Evolutionary conservation across 148 eudicot species (phyloP), one percentile per base, ranked within the genome.

Genomic region (Dianthus caryophyllus): DNA sequence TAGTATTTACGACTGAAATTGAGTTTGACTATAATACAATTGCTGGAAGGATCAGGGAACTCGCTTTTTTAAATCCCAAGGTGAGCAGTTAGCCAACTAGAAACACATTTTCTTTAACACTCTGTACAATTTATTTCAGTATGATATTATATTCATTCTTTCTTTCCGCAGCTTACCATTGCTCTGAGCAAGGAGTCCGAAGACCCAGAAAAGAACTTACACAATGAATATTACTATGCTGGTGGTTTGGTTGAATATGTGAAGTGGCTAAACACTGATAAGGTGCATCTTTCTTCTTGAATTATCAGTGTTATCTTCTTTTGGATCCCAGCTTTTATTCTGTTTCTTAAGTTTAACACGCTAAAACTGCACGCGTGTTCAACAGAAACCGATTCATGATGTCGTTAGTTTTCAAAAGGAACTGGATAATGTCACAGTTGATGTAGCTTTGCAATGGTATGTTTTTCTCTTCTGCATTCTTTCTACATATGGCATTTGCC

Each of bases 31-130:
- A 84, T 76, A 81, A 76, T 73, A 90, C 96, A 39, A 86, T 94
- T 63, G 91, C 99, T 80, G 89, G 92, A 50, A 81, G 99, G 71
- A 81, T 90, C 41, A 86, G 99, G 79, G 99, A 94, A 84, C 99
- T 90, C 67, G 99, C 99, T 65, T 94, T 94, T 79, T 76, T 94
- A 26, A 90, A 90, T 72, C 99, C 99, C 7, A 77, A 88, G 99
- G 99, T 86, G 72, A 70, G 55, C 38, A 33, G 99, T 86, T 70
- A 70, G 55, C 38, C 3, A 65, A n/a, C 46, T 61, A 31, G 44
- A 26, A 47, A 31, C 31, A 62, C 21, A 27, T 48, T 33, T 33
- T 33, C 38, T 33, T 33, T 33, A 33, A 33, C 7, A 33, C 38
- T 33, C 38, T 7, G 38, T 33, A 30, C 44, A 39, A 25, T 61